A percentile compares a stretch with the other conserved stretches of the same genome.
These are phyloP conservation scores for Dipteronia dyeriana DNA, from an alignment of 345 rosid genomes.

Conservation along the genomic window DNA sequence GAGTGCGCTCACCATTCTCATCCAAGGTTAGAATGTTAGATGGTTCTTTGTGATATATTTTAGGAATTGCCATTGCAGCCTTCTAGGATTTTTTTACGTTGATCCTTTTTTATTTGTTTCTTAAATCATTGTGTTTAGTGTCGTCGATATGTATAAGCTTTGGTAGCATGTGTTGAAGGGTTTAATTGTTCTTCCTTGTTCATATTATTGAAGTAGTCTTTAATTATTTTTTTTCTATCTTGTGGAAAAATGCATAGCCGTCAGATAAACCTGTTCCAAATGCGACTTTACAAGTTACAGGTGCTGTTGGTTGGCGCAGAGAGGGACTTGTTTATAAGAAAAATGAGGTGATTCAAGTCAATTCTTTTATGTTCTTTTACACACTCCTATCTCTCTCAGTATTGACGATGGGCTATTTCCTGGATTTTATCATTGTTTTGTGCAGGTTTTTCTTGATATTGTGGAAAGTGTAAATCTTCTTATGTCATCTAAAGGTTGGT, in stretches of 20 bases:
- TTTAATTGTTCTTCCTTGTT: slow-evolving; percentile 12
- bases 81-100: background rate
- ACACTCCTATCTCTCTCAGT: slow-evolving; percentile 4
- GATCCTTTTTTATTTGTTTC: background rate
- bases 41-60: slow-evolving; percentile 8
- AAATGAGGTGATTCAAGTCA: slow-evolving; percentile 71
- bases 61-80: background rate
- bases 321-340: slow-evolving; percentile 96
- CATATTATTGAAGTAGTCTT: slow-evolving; percentile 1
- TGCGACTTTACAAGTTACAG: slow-evolving; percentile 99
- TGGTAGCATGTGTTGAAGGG: background rate
- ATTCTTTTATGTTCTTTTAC: background rate
- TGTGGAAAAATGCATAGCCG: slow-evolving; percentile 44
- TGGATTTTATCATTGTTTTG: slow-evolving; percentile 22
- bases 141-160: background rate
- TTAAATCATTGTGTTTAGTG: background rate
- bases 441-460: slow-evolving; percentile 94
- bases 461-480: slow-evolving; percentile 99
- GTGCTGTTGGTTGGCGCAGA: slow-evolving; percentile 99
- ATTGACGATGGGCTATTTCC: slow-evolving; percentile 9
- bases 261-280: slow-evolving; percentile 93
- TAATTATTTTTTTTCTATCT: slow-evolving; percentile 11
- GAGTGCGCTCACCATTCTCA: slow-evolving; percentile 95
- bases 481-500: slow-evolving; percentile 93
- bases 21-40: slow-evolving; percentile 93